These are phyloP conservation scores for Pyricularia grisea DNA, from an alignment of 2,329 filamentous ascomycete species.

Conservation along the genomic window DNA sequence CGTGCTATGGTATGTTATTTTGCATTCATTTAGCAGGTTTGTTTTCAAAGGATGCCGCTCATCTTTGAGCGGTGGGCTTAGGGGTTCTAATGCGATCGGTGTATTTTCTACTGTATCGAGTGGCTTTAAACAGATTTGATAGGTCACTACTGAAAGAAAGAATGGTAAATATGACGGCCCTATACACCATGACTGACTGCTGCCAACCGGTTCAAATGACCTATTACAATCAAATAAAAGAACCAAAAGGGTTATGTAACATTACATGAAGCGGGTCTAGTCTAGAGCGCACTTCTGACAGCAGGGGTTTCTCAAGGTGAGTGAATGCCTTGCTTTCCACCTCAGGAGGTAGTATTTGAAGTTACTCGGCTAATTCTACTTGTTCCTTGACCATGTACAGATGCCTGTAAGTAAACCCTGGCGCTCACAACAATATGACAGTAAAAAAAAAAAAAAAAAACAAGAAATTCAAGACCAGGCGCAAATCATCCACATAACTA, in stretches of 20 bases:
- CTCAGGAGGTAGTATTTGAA: background rate
- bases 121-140: background rate
- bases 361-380: background rate
- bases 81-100: background rate
- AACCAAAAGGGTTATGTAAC: background rate
- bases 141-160: background rate
- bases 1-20: background rate
- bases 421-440: background rate
- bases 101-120: background rate
- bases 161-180: background rate
- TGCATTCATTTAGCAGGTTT: background rate
- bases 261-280: background rate
- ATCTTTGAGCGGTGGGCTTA: background rate
- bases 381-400: background rate
- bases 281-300: background rate
- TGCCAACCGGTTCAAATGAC: background rate
- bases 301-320: background rate
- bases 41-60: background rate
- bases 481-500: background rate
- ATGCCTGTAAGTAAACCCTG: background rate
- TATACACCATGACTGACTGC: too few species aligned
- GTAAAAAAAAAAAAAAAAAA: background rate
- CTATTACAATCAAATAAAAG: background rate
- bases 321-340: background rate
- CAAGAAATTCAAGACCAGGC: background rate